phyloP scores from a whole-genome alignment of 768 basidiomycete species.

The Tricholoma terreum region DNA sequence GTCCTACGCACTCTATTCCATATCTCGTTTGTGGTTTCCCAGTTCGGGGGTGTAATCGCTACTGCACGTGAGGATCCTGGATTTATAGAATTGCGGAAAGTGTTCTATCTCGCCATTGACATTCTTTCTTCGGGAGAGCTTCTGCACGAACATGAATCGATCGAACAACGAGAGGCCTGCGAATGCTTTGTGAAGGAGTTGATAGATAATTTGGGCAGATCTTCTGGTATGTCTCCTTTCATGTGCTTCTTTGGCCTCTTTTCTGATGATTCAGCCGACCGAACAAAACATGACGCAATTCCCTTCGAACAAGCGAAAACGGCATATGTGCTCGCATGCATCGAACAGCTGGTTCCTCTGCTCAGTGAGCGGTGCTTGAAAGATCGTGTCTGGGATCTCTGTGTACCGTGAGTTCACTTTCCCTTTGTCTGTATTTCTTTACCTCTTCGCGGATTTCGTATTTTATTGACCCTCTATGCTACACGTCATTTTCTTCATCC shows the following conservation, averaged over 20 bases:
- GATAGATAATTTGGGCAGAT: conserved; percentile 7
- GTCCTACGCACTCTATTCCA: conserved; percentile 58
- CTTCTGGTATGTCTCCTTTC: conserved; percentile 9
- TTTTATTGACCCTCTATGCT: not conserved
- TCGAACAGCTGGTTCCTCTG: conserved; percentile 74
- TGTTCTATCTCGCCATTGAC: conserved; percentile 76
- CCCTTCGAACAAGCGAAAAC: conserved; percentile 35
- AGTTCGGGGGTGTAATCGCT: conserved; percentile 72
- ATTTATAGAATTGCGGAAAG: conserved; percentile 70
- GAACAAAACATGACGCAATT: not conserved
- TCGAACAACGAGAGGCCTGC: conserved; percentile 28
- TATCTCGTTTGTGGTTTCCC: conserved; percentile 73
- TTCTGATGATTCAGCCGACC: conserved; percentile 2
- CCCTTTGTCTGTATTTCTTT: no score
- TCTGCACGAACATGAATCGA: conserved; percentile 22
- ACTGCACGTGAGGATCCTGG: conserved; percentile 41
- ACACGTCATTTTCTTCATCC: not conserved
- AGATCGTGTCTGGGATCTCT: conserved; percentile 55
- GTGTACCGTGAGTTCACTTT: conserved; percentile 54
- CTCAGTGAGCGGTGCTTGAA: conserved; percentile 53
- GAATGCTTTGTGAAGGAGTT: conserved; percentile 30
- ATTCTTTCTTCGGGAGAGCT: conserved; percentile 44
- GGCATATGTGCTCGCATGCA: conserved; percentile 68
- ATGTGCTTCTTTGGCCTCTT: not conserved
- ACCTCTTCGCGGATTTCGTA: conserved; percentile 1